Evolutionary conservation across 495 filamentous ascomycete genomes (phyloP), one percentile per base, ranked within the genome.

Genomic region (Aspergillus avenaceus): DNA sequence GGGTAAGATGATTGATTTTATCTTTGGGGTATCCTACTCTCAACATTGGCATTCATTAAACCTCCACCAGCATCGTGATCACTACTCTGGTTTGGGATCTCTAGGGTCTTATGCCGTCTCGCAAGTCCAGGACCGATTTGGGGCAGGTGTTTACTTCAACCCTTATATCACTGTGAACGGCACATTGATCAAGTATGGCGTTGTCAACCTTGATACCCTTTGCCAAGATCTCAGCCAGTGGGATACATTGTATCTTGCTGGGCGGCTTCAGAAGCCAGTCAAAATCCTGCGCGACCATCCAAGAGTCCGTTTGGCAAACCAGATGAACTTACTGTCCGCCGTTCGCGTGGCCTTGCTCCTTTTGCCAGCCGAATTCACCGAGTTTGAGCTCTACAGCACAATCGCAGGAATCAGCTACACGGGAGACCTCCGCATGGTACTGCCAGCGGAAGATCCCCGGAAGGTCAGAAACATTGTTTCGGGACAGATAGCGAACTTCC

Each of bases 21-120:
- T 98, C 48, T 96, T 97, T 56, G 95, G 93, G 26, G 92, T 97
- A 11, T 88, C 86, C 5, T 88, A 96, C 66, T 91, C 88, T 3
- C 88, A 98, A 62, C 93, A 98, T 69, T 98, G 92, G 91, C 93
- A 98, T 71, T 86, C 84, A 16, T 69, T 98, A 38, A 98, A 98
- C 64, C 74, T 98, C 24, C 70, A 73, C 45, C 86, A 96, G 60
- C 88, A 98, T 60, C 85, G 88, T 8, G 82, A 95, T 62, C 93
- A 98, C 67, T 98, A 98, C 70, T 96, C 90, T 2, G 81, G 79
- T 9, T 69, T 97, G 3, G 88, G 87, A n/a, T 86, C 81, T 16
- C 73, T 97, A 16, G 91, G 91, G 1, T 96, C 90, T 12, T 89
- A 83, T 37, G 77, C 85, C 8, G 85, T 97, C 14, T 88, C 88